phyloP scores from a whole-genome alignment of 2,329 filamentous ascomycete species.

The Fusarium pilosicola region DNA sequence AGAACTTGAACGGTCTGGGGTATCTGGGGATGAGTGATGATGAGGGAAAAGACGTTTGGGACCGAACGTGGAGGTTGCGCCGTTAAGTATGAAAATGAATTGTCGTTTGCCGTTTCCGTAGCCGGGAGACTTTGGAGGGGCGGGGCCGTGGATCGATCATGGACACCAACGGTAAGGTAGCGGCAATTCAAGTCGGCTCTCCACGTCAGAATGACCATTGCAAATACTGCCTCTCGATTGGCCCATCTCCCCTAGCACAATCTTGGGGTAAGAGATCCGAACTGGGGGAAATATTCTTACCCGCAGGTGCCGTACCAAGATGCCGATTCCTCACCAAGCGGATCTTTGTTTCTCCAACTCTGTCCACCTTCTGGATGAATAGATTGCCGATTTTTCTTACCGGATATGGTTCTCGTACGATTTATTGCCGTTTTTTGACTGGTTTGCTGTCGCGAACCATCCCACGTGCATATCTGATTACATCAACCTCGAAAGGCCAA shows the following conservation, averaged over 20 bases:
- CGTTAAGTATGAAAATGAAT: conserved; percentile 10
- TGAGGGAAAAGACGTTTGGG: neutral
- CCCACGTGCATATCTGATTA: neutral
- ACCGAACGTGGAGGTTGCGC: neutral
- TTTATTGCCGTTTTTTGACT: neutral
- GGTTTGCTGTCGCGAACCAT: neutral
- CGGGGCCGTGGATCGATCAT: conserved; percentile 33
- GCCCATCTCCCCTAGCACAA: neutral
- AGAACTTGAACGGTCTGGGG: neutral
- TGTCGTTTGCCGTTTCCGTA: conserved; percentile 30
- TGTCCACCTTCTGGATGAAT: conserved; percentile 3
- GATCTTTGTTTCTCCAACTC: conserved; percentile 35
- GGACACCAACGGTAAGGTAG: conserved; percentile 5
- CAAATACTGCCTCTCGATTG: conserved; percentile 14
- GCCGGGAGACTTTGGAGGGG: conserved; percentile 30
- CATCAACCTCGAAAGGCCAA: neutral
- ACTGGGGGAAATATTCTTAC: conserved; percentile 32
- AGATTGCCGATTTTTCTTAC: conserved; percentile 23
- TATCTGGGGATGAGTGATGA: neutral
- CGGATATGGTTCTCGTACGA: conserved; percentile 23
- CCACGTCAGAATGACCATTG: conserved; percentile 28
- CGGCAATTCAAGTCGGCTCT: conserved; percentile 36
- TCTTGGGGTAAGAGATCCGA: conserved; percentile 19
- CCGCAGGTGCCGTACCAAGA: conserved; percentile 21
- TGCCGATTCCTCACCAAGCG: conserved; percentile 14